Percentiles rank a stretch among this genome's conserved stretches.
Conservation (phyloP, 2,329 filamentous ascomycete species). For the Domatiomyces catenatus region DNA sequence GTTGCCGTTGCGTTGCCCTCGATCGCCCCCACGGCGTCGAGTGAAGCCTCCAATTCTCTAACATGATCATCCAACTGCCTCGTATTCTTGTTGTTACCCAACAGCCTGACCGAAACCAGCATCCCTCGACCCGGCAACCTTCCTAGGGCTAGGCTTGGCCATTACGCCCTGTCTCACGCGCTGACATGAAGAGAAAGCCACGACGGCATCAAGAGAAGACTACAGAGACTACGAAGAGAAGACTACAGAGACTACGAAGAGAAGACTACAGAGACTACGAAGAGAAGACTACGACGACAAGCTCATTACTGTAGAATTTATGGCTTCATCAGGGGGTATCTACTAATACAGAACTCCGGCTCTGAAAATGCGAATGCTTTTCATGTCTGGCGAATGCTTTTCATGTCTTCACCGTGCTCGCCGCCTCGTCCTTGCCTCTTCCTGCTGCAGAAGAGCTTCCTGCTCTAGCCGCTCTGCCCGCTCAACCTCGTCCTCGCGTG, state of each 20-base stretch:
- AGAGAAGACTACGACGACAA: too few relatives aligned
- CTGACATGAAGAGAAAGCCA: too few relatives aligned
- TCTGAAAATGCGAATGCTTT: not conserved
- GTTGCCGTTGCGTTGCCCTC: too few relatives aligned
- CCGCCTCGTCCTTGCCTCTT: not conserved
- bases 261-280: too few relatives aligned
- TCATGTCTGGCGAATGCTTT: too few relatives aligned
- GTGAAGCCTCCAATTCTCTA: too few relatives aligned
- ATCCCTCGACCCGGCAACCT: constrained; percentile 14
- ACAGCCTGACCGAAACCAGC: constrained; percentile 35
- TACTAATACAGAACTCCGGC: not conserved
- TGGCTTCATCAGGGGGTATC: not conserved
- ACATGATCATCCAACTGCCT: too few relatives aligned
- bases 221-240: too few relatives aligned
- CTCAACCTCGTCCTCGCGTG: constrained; percentile 19
- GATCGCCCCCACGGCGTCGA: too few relatives aligned
- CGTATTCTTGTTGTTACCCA: constrained; percentile 68
- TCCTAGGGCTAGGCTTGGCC: constrained; percentile 16
- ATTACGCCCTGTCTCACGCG: constrained; percentile 15
- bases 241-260: too few relatives aligned
- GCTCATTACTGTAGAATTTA: too few relatives aligned
- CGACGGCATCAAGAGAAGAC: too few relatives aligned
- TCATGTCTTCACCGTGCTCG: not conserved
- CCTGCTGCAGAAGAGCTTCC: constrained; percentile 5
- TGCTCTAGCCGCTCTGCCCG: constrained; percentile 12